phyloP scores from a whole-genome alignment of 2,329 filamentous ascomycete genomes.

The Acephala macrosclerotiorum region DNA sequence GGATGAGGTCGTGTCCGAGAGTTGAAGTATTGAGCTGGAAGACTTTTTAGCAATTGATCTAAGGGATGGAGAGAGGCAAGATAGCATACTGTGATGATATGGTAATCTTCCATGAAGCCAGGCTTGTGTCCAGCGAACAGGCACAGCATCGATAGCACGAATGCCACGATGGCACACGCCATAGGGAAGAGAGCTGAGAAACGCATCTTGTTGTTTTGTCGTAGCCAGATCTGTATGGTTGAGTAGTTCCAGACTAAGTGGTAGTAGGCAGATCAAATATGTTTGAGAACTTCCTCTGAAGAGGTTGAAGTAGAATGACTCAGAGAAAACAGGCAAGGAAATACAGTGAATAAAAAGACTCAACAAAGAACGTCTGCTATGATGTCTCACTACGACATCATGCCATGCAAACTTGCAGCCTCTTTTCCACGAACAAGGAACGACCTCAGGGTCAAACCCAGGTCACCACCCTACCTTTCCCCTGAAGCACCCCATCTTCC shows the following conservation, averaged over 20 bases:
- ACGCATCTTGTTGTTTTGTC: constrained; percentile 48
- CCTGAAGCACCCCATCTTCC: background rate
- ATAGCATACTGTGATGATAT: constrained; percentile 60
- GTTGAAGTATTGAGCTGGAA: constrained; percentile 63
- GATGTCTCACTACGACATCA: constrained; percentile 24
- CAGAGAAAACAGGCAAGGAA: background rate
- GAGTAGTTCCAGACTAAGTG: constrained; percentile 1
- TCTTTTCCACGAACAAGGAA: background rate
- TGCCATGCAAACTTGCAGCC: background rate
- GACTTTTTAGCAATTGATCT: constrained; percentile 16
- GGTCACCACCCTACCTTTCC: constrained; percentile 9
- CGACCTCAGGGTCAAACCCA: background rate
- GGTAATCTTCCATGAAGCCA: constrained; percentile 62
- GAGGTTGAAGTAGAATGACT: background rate
- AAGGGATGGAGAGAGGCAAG: background rate
- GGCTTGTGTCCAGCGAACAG: constrained; percentile 66
- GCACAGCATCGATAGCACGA: constrained; percentile 65
- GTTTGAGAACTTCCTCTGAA: background rate
- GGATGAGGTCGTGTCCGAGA: constrained; percentile 51
- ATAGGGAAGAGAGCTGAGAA: constrained; percentile 57
- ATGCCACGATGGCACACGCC: constrained; percentile 57
- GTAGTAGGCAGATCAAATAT: background rate
- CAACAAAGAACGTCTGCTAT: constrained; percentile 10
- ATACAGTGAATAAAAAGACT: constrained; percentile 12
- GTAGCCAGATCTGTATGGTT: constrained; percentile 1